Percentiles rank a stretch among this genome's conserved stretches.
These are phyloP conservation scores for Lipomyces kockii DNA, from an alignment of 805 yeast species.

Conservation along the genomic window DNA sequence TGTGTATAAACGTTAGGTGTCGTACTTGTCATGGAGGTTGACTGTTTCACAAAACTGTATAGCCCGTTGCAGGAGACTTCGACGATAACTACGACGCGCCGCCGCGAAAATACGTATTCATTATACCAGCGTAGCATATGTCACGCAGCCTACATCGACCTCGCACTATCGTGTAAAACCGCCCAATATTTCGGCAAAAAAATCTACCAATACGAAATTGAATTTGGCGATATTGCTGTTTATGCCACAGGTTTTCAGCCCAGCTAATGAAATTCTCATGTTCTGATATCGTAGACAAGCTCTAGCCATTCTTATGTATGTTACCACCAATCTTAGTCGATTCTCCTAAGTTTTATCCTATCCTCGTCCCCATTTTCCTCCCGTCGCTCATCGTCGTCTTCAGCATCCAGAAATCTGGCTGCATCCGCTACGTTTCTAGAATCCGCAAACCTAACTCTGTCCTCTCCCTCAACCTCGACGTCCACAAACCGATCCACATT, in stretches of 20 bases:
- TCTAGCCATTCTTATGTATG: not conserved
- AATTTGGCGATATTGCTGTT: no score
- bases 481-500: constrained; percentile 33
- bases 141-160: not conserved
- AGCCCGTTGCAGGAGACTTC: no score
- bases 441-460: constrained; percentile 10
- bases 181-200: no score
- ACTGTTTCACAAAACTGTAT: no score
- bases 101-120: not conserved
- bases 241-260: not conserved
- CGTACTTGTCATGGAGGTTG: no score
- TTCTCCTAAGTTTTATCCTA: constrained; percentile 7
- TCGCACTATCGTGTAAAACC: not conserved
- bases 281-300: not conserved
- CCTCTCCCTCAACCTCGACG: constrained; percentile 23
- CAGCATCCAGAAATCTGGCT: constrained; percentile 19
- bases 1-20: no score
- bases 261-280: not conserved
- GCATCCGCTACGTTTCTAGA: not conserved
- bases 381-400: constrained; percentile 7
- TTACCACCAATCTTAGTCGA: constrained; percentile 9
- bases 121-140: not conserved
- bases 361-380: constrained; percentile 8
- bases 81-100: no score
- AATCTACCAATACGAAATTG: not conserved